Base-by-base conservation (phyloP, 2,329 filamentous ascomycete genomes). In the Epichloe scottii region DNA sequence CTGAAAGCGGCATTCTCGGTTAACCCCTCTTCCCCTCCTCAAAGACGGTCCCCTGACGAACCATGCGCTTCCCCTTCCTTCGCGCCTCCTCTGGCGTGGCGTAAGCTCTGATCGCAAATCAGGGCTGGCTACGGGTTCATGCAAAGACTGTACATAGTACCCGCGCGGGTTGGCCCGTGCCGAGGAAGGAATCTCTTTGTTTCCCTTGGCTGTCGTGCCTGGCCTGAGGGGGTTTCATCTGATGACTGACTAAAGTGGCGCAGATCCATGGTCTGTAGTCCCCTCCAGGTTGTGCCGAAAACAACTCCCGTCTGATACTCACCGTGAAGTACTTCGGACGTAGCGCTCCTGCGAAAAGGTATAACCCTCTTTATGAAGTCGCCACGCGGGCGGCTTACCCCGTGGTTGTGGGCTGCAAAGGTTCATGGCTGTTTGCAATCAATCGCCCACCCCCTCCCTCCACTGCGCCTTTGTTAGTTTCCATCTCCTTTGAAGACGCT, bases 401-500 rank as follows among this genome's bases (percentile, higher is more conserved):
- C 43, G 30, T 45, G 30, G 34, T 23, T 41, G 19, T 6, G 15
- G 17, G 37, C 15, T 17, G 37, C 37, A 30, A 30, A 30, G 7
- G 7, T 39, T 19, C 39, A 21, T 41, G 6, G 39, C 30, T 45
- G 43, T 45, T 35, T 45, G 43, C 43, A 12, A 17, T 23, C 8
- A 17, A 15, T 30, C 26, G 30, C 19, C 3, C 21, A 17, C 17
- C 17, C 17, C 17, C 26, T 17, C 4, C 23, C 30, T 42, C n/a
- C 48, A 30, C 26, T 30, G 26, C 30, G 33, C 33, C 48, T 50
- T 50, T 50, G 48, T 50, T 46, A 43, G 41, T 45, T 50, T 40
- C 41, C 33, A 23, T 19, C 37, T 37, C 37, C 40, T 43, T 44
- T 37, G 11, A 15, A 48, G 8, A 46, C 34, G 33, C n/a, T 37